phyloP scores from a whole-genome alignment of 2,329 filamentous ascomycete genomes.

The Monilinia laxa region DNA sequence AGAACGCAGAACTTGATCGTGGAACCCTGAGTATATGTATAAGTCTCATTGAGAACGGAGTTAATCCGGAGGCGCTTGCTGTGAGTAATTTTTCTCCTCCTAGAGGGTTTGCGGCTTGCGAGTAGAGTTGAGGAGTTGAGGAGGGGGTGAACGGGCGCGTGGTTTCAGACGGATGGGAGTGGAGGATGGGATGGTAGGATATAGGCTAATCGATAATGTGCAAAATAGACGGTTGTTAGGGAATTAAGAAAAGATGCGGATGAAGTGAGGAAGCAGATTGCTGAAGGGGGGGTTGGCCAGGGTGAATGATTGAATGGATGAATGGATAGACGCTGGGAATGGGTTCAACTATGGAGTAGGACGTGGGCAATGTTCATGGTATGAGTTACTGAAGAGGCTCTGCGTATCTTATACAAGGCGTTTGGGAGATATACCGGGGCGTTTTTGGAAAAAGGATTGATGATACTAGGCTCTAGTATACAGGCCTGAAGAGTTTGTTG shows the following conservation, averaged over 20 bases:
- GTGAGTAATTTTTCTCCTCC: conserved; percentile 53
- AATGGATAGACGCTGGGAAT: no score
- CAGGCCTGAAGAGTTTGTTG: background rate
- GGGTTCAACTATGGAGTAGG: background rate
- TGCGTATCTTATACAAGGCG: background rate
- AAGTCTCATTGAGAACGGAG: conserved; percentile 93
- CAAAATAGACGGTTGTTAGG: conserved; percentile 37
- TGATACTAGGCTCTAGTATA: background rate
- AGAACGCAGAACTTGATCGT: conserved; percentile 94
- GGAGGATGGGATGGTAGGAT: background rate
- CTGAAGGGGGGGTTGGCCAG: conserved; percentile 2
- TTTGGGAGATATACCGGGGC: background rate
- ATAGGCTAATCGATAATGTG: background rate
- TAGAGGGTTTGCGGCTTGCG: background rate
- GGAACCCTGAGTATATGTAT: conserved; percentile 92
- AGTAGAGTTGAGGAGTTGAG: background rate
- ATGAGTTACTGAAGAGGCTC: background rate
- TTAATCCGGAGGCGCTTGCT: conserved; percentile 91
- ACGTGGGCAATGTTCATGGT: background rate
- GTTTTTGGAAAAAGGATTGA: background rate
- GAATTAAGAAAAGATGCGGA: conserved; percentile 40
- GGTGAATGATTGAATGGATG: background rate
- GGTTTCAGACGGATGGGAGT: background rate
- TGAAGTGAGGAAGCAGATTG: conserved; percentile 30
- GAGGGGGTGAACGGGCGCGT: conserved; percentile 5